Evolutionary conservation across 768 basidiomycete genomes (phyloP), one percentile per base, ranked within the genome.

Genomic region (Collybia nuda): DNA sequence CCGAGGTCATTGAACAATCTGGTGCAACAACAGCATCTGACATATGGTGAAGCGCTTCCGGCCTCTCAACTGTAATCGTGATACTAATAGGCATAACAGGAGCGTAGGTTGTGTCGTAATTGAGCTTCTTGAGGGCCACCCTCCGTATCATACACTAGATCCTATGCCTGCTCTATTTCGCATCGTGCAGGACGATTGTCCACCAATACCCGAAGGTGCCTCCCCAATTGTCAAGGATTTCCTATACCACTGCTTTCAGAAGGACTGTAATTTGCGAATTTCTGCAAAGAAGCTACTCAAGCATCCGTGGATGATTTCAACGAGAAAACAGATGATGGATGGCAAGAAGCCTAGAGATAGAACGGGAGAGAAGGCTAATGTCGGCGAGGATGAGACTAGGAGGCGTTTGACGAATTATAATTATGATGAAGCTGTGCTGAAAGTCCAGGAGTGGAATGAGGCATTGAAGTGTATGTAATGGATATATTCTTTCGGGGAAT

Each of bases 381-480:
- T 46, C 50, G 64, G 69, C 51, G 65, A 63, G 48, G 66, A 73
- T 53, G 62, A 73, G n/a, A 49, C 65, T 23, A 66, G 67, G 62
- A 63, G 74, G 49, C 84, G 86, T 11, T 51, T 73, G 44, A 85
- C 84, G 61, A 93, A 90, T 61, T 92, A 90, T 63, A 91, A 91
- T 62, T 97, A 88, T 60, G 93, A 98, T 56, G 92, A 98, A 61
- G 93, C 90, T 17, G 91, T 99, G 28, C 75, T 93, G 58, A 86
- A 91, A 65, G 96, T 99, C 21, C 96, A 98, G 67, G 93, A 98
- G 67, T 99, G 96, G 95, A 99, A 99, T 61, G 92, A 98, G 66
- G 96, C 95, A 0, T 73, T 98, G 51, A 93, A 91, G 69, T 93
- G 92, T 94, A 65, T 44, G 68, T 68, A 40, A 57, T 45, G 9